Percentiles rank a stretch among this genome's conserved stretches.
Conservation (phyloP, 2,329 filamentous ascomycete species). For the Dichotomopilus funicola region DNA sequence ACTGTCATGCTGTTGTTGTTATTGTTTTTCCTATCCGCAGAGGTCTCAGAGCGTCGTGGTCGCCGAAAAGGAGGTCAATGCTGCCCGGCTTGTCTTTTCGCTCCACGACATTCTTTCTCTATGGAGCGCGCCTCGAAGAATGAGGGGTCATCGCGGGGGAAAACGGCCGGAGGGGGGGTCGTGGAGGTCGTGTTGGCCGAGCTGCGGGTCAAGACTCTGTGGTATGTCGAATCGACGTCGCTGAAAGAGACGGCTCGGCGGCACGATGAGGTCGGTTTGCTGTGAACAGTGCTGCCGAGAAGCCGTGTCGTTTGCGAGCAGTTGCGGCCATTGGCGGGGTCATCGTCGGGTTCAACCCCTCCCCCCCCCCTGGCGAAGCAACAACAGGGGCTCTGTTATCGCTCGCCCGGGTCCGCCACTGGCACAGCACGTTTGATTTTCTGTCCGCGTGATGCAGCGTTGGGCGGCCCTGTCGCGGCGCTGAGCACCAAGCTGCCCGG, state of each 20-base stretch:
- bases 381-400: constrained; percentile 14
- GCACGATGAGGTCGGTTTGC: constrained; percentile 17
- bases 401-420: constrained; percentile 10
- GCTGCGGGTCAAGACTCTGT: background rate
- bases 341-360: constrained; percentile 11
- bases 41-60: background rate
- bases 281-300: constrained; percentile 23
- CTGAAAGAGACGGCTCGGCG: constrained; percentile 8
- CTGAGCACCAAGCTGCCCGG: constrained; percentile 7
- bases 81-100: too few relatives aligned
- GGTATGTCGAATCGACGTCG: background rate
- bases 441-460: constrained; percentile 22
- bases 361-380: constrained; percentile 10
- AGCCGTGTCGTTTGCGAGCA: constrained; percentile 2
- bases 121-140: background rate
- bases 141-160: background rate
- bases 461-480: constrained; percentile 14
- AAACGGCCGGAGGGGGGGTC: too few relatives aligned
- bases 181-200: background rate
- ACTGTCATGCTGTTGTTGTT: too few relatives aligned
- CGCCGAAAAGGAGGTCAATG: background rate
- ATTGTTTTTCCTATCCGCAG: background rate
- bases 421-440: constrained; percentile 16
- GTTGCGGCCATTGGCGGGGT: constrained; percentile 10
- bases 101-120: too few relatives aligned